These are phyloP conservation scores for Lactifluus echinatus DNA, from an alignment of 768 basidiomycete genomes.

Conservation along the genomic window DNA sequence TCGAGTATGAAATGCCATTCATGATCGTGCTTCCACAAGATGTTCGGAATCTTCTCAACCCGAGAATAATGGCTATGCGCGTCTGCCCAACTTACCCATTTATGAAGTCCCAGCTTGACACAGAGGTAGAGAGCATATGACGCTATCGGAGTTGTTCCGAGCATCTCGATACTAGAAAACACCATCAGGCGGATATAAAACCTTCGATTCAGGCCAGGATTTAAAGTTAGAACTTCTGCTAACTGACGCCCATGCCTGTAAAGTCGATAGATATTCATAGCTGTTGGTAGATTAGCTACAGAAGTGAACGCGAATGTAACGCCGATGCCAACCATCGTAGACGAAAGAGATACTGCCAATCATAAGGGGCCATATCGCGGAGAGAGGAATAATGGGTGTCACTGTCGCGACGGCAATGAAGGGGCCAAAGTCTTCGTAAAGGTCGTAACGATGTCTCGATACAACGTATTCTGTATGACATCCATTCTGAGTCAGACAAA, in stretches of 20 bases:
- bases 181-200: neutral
- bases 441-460: constrained; percentile 37
- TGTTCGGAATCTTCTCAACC: no score
- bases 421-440: constrained; percentile 40
- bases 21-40: no score
- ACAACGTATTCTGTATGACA: constrained; percentile 6
- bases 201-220: constrained; percentile 29
- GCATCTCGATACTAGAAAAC: neutral
- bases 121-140: neutral
- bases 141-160: neutral
- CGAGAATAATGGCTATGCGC: constrained; percentile 41
- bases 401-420: constrained; percentile 29
- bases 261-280: constrained; percentile 24
- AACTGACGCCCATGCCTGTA: constrained; percentile 24
- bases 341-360: constrained; percentile 26
- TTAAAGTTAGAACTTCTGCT: constrained; percentile 24
- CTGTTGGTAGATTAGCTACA: constrained; percentile 14
- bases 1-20: no score
- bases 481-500: neutral
- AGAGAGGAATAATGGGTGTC: constrained; percentile 26
- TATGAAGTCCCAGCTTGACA: neutral
- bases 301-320: no score
- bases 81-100: constrained; percentile 39
- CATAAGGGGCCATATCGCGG: constrained; percentile 24
- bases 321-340: constrained; percentile 34